Conservation (phyloP, 2,329 filamentous ascomycete genomes). For the Xylariaceae sp. region DNA sequence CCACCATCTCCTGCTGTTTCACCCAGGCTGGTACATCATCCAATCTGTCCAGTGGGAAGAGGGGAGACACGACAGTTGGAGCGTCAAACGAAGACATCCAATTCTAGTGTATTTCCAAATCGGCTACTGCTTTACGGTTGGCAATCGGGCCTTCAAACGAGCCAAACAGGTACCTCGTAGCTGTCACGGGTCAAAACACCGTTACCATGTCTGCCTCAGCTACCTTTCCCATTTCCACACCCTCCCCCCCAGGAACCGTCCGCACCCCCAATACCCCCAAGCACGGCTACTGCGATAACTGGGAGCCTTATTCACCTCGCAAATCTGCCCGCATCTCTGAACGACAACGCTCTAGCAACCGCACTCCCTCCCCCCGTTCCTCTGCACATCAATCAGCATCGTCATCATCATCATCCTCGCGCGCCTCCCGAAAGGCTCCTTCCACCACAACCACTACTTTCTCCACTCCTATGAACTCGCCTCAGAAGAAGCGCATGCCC, state of each 20-base stretch:
- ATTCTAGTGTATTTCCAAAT: too few species aligned
- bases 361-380: conserved; percentile 52
- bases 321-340: conserved; percentile 63
- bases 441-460: conserved; percentile 29
- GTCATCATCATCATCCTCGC: not conserved
- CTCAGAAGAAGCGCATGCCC: conserved; percentile 48
- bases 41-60: too few species aligned
- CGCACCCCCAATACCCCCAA: conserved; percentile 67
- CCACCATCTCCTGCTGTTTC: too few species aligned
- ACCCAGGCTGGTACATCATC: too few species aligned
- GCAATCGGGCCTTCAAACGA: too few species aligned
- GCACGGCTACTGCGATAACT: conserved; percentile 63
- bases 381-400: conserved; percentile 18
- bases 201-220: too few species aligned
- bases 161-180: too few species aligned
- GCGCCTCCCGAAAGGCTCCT: conserved; percentile 25
- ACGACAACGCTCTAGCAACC: conserved; percentile 47
- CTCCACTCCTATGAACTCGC: conserved; percentile 43
- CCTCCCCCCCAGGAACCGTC: conserved; percentile 55
- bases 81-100: too few species aligned
- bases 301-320: conserved; percentile 69
- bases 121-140: too few species aligned
- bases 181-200: too few species aligned
- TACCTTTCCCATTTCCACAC: conserved; percentile 45
- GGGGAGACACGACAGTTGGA: too few species aligned